Evolutionary conservation across 2,329 filamentous ascomycete species (phyloP).

Genomic region (Aspergillus hortae): DNA sequence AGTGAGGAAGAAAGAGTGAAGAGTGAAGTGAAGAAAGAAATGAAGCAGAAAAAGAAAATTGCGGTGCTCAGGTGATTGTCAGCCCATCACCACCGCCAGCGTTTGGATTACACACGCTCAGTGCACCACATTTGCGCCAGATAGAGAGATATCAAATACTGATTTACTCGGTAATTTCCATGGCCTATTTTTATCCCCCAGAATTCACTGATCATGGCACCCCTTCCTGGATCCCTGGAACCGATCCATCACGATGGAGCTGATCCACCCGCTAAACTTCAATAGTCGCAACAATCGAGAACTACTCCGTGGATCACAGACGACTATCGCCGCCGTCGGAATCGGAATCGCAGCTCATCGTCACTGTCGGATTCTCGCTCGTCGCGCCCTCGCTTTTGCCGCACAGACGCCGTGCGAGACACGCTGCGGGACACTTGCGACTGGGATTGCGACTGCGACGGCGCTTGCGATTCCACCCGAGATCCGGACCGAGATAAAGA

Average conservation of each 20-base stretch:
- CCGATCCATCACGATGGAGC: not conserved
- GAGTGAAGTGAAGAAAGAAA: not conserved
- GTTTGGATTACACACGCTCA: not conserved
- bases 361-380: constrained; percentile 53
- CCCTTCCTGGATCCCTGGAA: too few species aligned
- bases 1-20: constrained; percentile 1
- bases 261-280: not conserved
- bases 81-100: not conserved
- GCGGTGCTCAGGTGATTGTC: not conserved
- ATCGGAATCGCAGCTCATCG: constrained; percentile 55
- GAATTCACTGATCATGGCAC: too few species aligned
- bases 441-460: constrained; percentile 13
- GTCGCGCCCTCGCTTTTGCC: constrained; percentile 33
- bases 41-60: not conserved
- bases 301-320: not conserved
- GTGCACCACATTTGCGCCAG: too few species aligned
- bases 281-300: not conserved
- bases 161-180: too few species aligned
- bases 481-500: constrained; percentile 1
- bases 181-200: too few species aligned
- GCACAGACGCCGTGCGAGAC: constrained; percentile 12
- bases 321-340: constrained; percentile 43
- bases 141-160: too few species aligned
- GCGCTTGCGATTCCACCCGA: not conserved
- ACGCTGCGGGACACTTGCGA: not conserved